Base-by-base conservation (phyloP, 2,329 filamentous ascomycete species). In the Ophiostoma quercus region DNA sequence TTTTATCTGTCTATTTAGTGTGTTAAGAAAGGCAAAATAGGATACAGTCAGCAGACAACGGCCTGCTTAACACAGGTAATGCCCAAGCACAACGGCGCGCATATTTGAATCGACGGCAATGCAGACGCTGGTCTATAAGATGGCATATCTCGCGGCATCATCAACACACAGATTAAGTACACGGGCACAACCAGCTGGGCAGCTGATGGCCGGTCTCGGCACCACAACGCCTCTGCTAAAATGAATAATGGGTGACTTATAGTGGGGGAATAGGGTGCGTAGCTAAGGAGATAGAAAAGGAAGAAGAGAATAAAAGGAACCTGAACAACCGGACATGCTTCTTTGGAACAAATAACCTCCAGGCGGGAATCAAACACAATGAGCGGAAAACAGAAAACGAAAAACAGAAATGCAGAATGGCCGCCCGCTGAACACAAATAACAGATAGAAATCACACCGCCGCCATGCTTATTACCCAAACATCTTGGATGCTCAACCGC, bases 221-320 rank as follows among this genome's bases (percentile, higher is more conserved):
- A 65, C 7, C 34, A 22, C 16, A 65, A 34, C 57, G 57, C 34
- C 32, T 32, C 57, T 41, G 62, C 37, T 37, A 63, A 51, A 22
- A 43, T 62, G 29, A 63, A 69, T 47, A 66, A 41, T 29, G 47
- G 19, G 29, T 25, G n/a, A 41, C 9, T 57, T 60, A 66, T 69
- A 67, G 25, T 43, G 16, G 47, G 54, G 22, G 66, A 69, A 41
- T 66, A 66, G 25, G n/a, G 39, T 41, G 51, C 62, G 54, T 25
- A 29, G 68, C 22, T 25, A 54, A 39, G 39, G 37, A 69, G 32
- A 32, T 22, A 22, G n/a, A 41, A 39, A 65, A 54, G 29, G 41
- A 29, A 22, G 9, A 57, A 19, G 39, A 67, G 22, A 34, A 47
- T 54, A 32, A 51, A 66, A 63, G 39, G 19, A 39, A 65, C 29